These are phyloP conservation scores for Thymus quinquecostatus DNA, from an alignment of 257 asterid genomes.

Conservation along the genomic window DNA sequence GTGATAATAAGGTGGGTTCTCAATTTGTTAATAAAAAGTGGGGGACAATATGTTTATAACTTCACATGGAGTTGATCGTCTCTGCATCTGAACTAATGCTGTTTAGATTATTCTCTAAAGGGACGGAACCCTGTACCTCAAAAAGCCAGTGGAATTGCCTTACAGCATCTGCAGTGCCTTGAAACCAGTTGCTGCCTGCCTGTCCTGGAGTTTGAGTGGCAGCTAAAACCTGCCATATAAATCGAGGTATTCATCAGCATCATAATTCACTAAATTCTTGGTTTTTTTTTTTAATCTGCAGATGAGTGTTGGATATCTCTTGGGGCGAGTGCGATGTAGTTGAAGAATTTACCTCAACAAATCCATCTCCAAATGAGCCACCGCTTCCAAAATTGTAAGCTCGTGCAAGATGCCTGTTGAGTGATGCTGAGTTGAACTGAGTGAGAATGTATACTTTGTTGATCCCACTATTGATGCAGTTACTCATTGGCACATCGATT, in stretches of 20 bases:
- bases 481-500: conserved; percentile 98
- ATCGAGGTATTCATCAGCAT: conserved; percentile 25
- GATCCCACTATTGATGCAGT: conserved; percentile 95
- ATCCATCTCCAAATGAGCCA: conserved; percentile 90
- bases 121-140: conserved; percentile 59
- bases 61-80: neutral
- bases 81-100: neutral
- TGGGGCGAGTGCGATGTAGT: conserved; percentile 1
- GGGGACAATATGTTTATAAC: neutral
- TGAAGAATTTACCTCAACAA: conserved; percentile 65
- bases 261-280: neutral
- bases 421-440: conserved; percentile 97
- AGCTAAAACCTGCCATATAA: conserved; percentile 69
- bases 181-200: conserved; percentile 92
- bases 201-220: conserved; percentile 98
- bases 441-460: conserved; percentile 95
- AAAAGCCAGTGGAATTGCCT: conserved; percentile 97
- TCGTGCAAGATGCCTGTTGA: conserved; percentile 86
- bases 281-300: conserved; percentile 9
- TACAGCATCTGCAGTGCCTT: conserved; percentile 97
- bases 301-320: neutral
- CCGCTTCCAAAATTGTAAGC: conserved; percentile 84
- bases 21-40: neutral
- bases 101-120: neutral
- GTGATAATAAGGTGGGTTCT: neutral